Conservation (phyloP, 805 yeast genomes). For the Candida arabinofermentans region DNA sequence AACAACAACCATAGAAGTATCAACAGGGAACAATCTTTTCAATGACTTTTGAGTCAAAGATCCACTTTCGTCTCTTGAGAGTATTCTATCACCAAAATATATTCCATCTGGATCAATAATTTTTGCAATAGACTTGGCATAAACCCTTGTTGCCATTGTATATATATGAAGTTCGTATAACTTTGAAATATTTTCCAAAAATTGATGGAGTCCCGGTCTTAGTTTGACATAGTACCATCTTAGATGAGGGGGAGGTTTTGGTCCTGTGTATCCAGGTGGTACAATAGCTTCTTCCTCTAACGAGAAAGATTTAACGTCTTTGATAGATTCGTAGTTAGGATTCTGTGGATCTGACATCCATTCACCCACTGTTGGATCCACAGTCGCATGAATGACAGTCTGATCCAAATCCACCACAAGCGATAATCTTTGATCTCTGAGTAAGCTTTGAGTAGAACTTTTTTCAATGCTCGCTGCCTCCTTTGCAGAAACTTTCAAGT, state of each 20-base stretch:
- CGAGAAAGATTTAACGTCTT: conserved; percentile 74
- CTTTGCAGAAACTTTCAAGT: conserved; percentile 73
- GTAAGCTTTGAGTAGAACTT: conserved; percentile 55
- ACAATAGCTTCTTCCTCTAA: conserved; percentile 69
- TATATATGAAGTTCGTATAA: conserved; percentile 89
- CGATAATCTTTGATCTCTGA: conserved; percentile 64
- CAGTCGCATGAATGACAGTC: conserved; percentile 96
- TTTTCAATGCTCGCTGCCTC: conserved; percentile 87
- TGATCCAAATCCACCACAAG: conserved; percentile 96
- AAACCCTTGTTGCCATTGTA: conserved; percentile 96
- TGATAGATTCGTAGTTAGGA: conserved; percentile 80
- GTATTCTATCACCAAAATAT: conserved; percentile 85
- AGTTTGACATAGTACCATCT: conserved; percentile 92
- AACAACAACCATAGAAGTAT: conserved; percentile 92
- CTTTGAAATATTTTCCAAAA: conserved; percentile 58
- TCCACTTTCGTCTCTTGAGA: conserved; percentile 94
- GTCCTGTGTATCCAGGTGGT: conserved; percentile 59
- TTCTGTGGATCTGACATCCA: conserved; percentile 87
- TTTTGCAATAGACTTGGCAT: conserved; percentile 84
- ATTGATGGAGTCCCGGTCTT: conserved; percentile 80
- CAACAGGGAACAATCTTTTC: conserved; percentile 88
- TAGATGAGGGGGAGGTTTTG: conserved; percentile 50
- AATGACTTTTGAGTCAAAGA: conserved; percentile 84
- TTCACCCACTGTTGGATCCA: conserved; percentile 94
- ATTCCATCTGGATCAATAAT: conserved; percentile 87